Evolutionary conservation across 2,329 filamentous ascomycete species (phyloP).

Genomic region (Colletotrichum salicis): DNA sequence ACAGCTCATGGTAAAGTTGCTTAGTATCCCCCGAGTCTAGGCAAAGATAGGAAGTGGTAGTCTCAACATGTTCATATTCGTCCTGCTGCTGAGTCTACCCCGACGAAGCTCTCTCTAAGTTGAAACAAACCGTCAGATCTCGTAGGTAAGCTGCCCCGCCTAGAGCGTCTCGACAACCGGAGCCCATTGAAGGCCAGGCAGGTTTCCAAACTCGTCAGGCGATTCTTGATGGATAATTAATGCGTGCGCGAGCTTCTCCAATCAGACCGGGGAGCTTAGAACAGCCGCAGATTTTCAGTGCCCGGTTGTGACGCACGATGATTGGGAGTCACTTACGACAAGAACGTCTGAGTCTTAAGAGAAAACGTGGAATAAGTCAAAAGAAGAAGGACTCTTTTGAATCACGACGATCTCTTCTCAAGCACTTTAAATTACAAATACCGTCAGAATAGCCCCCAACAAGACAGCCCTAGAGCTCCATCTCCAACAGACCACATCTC

Average conservation of each 20-base stretch:
- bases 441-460: not conserved
- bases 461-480: not conserved
- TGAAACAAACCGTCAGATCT: rapidly evolving
- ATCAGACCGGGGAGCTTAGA: no score
- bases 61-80: no score
- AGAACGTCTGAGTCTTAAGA: not conserved
- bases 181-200: no score
- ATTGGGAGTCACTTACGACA: not conserved
- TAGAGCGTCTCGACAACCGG: no score
- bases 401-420: not conserved
- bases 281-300: not conserved
- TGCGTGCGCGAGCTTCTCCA: not conserved
- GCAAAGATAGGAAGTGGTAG: no score
- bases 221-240: not conserved
- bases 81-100: no score
- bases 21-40: no score
- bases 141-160: not conserved
- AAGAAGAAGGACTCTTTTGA: rapidly evolving
- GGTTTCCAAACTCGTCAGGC: not conserved
- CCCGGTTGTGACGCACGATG: not conserved
- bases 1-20: no score
- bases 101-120: no score
- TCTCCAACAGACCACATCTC: not conserved
- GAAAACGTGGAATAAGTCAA: not conserved
- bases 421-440: not conserved